Evolutionary conservation across 208 protist genomes (phyloP).

Genomic region (Crithidia thermophila): DNA sequence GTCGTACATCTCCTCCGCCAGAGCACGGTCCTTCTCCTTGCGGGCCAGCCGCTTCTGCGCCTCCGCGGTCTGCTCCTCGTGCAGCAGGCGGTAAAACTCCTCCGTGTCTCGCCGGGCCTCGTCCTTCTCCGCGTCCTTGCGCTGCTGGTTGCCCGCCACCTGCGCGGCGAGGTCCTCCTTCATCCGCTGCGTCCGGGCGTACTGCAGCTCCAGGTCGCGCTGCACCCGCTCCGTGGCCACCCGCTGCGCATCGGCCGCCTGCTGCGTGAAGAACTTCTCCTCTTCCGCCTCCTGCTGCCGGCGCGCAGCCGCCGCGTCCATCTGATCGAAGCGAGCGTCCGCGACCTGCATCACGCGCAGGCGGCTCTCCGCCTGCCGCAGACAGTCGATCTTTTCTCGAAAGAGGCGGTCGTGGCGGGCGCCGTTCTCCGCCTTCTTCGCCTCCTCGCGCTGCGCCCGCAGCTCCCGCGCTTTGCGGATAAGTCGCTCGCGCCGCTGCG

Average conservation of each 20-base stretch:
- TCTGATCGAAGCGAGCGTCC: slow-evolving; percentile 72
- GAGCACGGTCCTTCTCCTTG: slow-evolving; percentile 30
- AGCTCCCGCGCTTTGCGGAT: slow-evolving; percentile 78
- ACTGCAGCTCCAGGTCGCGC: slow-evolving; percentile 60
- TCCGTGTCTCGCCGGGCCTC: slow-evolving; percentile 50
- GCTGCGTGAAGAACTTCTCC: slow-evolving; percentile 74
- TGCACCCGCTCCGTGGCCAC: slow-evolving; percentile 61
- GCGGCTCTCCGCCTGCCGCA: slow-evolving; percentile 85
- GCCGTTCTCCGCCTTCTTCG: slow-evolving; percentile 52
- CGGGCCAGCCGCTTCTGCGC: slow-evolving; percentile 42
- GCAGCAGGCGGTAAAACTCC: slow-evolving; percentile 71
- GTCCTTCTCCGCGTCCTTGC: slow-evolving; percentile 37
- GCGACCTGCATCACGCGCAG: slow-evolving; percentile 87
- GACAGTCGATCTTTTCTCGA: slow-evolving; percentile 75
- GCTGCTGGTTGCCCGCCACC: slow-evolving; percentile 68
- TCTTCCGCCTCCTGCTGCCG: slow-evolving; percentile 46
- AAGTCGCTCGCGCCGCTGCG: slow-evolving; percentile 82
- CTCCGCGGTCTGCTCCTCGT: slow-evolving; percentile 67
- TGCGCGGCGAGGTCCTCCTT: slow-evolving; percentile 69
- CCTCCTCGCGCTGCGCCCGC: slow-evolving; percentile 56
- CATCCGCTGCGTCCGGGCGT: slow-evolving; percentile 45
- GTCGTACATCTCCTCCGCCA: slow-evolving; percentile 72
- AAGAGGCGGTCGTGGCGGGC: slow-evolving; percentile 75
- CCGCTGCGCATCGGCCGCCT: slow-evolving; percentile 69
- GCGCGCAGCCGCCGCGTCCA: slow-evolving; percentile 50